These are phyloP conservation scores for Zopfia rhizophila DNA, from an alignment of 2,329 filamentous ascomycete species.

Conservation along the genomic window DNA sequence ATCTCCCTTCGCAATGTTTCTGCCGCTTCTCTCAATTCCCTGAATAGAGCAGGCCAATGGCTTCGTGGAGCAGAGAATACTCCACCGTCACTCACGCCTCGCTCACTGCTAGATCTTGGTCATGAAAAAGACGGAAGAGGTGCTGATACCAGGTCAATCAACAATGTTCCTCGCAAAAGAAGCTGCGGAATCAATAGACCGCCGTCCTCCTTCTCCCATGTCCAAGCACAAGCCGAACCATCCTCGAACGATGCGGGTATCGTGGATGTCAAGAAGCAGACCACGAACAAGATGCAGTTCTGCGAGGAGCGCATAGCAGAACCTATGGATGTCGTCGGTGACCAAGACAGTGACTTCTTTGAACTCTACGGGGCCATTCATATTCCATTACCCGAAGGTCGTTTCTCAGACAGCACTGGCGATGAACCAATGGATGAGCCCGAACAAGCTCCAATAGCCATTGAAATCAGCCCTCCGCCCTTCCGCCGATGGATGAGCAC, in stretches of 20 bases:
- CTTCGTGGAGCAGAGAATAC: conserved; percentile 44
- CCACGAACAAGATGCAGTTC: too few relatives aligned
- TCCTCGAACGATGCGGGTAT: conserved; percentile 16
- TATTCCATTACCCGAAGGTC: conserved; percentile 37
- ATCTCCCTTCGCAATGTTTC: conserved; percentile 46
- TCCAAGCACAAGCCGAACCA: conserved; percentile 21
- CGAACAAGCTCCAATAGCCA: not conserved
- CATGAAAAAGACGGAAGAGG: conserved; percentile 28
- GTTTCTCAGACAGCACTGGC: conserved; percentile 31
- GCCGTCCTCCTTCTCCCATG: conserved; percentile 25
- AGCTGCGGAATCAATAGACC: conserved; percentile 22
- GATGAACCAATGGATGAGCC: conserved; percentile 18
- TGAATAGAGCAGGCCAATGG: conserved; percentile 35
- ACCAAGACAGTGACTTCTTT: conserved; percentile 35
- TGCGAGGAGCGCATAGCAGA: conserved; percentile 21
- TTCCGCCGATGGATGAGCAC: conserved; percentile 81
- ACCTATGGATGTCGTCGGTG: conserved; percentile 24
- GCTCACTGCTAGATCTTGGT: conserved; percentile 46
- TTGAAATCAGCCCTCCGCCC: conserved; percentile 49
- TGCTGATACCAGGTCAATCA: conserved; percentile 10
- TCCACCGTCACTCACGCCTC: conserved; percentile 40
- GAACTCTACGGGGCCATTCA: conserved; percentile 45
- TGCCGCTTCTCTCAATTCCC: conserved; percentile 47
- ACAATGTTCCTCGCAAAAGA: conserved; percentile 6
- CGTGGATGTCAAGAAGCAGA: conserved; percentile 21